Conservation (phyloP, 768 basidiomycete species). For the Trametes cingulata region DNA sequence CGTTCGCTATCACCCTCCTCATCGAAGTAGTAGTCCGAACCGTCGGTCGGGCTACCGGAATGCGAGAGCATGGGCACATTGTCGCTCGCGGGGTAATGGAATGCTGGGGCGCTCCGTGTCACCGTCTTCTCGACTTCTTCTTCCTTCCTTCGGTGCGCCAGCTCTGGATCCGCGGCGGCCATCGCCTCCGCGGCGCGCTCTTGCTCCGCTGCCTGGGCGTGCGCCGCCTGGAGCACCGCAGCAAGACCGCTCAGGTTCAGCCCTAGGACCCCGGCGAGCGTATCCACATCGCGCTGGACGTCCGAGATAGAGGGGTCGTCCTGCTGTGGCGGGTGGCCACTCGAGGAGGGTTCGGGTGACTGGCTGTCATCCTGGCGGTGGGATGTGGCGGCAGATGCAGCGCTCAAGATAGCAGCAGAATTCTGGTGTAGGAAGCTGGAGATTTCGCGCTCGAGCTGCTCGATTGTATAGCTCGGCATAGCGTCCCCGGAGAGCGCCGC, state of each 20-base stretch:
- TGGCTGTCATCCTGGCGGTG: conserved; percentile 2
- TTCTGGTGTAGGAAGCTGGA: conserved; percentile 74
- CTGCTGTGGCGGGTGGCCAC: conserved; percentile 7
- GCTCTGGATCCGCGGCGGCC: conserved; percentile 39
- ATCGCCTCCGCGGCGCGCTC: conserved; percentile 46
- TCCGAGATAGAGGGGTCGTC: conserved; percentile 10
- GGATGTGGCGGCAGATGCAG: conserved; percentile 2
- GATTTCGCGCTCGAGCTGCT: conserved; percentile 78
- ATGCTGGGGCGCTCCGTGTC: conserved; percentile 74
- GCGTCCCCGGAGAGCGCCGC: conserved; percentile 23
- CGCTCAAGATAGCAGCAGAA: conserved; percentile 47
- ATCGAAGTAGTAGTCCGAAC: conserved; percentile 38
- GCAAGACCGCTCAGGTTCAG: conserved; percentile 66
- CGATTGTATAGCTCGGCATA: conserved; percentile 47
- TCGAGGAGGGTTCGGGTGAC: conserved; percentile 61
- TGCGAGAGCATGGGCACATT: conserved; percentile 9
- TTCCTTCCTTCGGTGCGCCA: conserved; percentile 45
- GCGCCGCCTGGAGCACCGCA: conserved; percentile 79
- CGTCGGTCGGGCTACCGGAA: conserved; percentile 25
- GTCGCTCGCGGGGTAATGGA: conserved; percentile 72
- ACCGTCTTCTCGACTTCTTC: conserved; percentile 48
- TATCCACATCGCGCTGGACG: conserved; percentile 27
- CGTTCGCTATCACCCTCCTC: conserved; percentile 35
- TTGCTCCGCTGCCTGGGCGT: conserved; percentile 55
- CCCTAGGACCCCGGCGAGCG: conserved; percentile 28